Conservation (phyloP, 805 yeast species). For the Teunomyces panamensis region DNA sequence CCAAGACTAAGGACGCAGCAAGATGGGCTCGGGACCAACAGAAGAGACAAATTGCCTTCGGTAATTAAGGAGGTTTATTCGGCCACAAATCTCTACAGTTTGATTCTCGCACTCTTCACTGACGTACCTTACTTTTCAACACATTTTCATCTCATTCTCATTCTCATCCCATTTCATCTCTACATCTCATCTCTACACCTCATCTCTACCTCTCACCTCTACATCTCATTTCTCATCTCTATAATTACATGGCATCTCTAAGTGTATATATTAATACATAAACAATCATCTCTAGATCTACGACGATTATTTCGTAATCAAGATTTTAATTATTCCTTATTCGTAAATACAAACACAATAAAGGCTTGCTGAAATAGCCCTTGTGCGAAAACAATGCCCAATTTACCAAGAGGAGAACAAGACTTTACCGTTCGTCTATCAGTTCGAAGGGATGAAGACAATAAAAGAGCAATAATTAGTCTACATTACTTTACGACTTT, state of each 20-base stretch:
- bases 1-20: conserved; percentile 83
- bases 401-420: no score
- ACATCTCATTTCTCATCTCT: conserved; percentile 5
- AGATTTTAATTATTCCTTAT: not conserved
- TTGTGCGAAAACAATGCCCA: not conserved
- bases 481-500: no score
- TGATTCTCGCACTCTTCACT: not conserved
- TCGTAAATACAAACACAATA: not conserved
- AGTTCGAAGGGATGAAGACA: no score
- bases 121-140: not conserved
- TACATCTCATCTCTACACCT: conserved; percentile 7
- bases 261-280: conserved; percentile 1
- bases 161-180: conserved; percentile 8
- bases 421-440: no score
- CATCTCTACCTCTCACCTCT: conserved; percentile 9
- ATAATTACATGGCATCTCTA: conserved; percentile 8
- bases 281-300: conserved; percentile 7
- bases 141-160: conserved; percentile 7
- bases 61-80: not conserved
- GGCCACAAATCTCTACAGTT: conserved; percentile 1
- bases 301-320: not conserved
- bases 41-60: conserved; percentile 35
- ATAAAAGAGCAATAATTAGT: no score
- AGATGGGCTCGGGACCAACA: conserved; percentile 95
- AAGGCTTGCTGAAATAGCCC: not conserved